Percentiles rank a stretch among this genome's conserved stretches.
Conservation (phyloP, 345 rosid genomes). For the Leavenworthia alabamica region DNA sequence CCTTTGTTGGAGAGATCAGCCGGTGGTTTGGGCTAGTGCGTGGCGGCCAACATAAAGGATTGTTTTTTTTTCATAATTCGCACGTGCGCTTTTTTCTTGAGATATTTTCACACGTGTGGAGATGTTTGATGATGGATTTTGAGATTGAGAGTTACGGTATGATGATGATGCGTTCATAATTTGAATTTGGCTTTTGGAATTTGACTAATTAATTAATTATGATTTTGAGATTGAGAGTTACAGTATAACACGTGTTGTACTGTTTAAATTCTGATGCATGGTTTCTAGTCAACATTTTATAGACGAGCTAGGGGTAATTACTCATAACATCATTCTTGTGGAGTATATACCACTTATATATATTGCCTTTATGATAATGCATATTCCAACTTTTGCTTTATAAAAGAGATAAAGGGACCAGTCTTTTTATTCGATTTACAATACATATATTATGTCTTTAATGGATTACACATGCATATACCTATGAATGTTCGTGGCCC, state of each 20-base stretch:
- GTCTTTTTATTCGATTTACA: constrained; percentile 20
- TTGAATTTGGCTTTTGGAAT: constrained; percentile 21
- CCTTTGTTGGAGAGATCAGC: constrained; percentile 90
- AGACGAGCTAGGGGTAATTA: neutral
- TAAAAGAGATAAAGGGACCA: constrained; percentile 21
- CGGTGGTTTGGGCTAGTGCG: constrained; percentile 95
- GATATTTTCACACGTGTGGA: constrained; percentile 45
- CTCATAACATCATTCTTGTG: constrained; percentile 15
- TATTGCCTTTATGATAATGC: neutral
- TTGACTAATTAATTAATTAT: constrained; percentile 21
- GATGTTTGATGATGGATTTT: constrained; percentile 18
- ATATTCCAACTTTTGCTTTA: constrained; percentile 24
- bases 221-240: too few species aligned
- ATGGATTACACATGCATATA: constrained; percentile 31
- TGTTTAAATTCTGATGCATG: too few species aligned
- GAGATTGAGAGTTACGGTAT: constrained; percentile 9
- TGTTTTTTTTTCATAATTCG: neutral
- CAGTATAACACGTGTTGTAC: too few species aligned
- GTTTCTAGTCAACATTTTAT: neutral
- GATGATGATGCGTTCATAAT: constrained; percentile 16
- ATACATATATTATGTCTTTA: constrained; percentile 20
- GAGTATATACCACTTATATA: constrained; percentile 21
- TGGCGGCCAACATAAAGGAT: constrained; percentile 56
- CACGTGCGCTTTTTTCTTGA: constrained; percentile 7
- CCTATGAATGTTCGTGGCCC: constrained; percentile 28